These are phyloP conservation scores for Hypoxylon sp. DNA, from an alignment of 2,329 filamentous ascomycete species.

Conservation along the genomic window DNA sequence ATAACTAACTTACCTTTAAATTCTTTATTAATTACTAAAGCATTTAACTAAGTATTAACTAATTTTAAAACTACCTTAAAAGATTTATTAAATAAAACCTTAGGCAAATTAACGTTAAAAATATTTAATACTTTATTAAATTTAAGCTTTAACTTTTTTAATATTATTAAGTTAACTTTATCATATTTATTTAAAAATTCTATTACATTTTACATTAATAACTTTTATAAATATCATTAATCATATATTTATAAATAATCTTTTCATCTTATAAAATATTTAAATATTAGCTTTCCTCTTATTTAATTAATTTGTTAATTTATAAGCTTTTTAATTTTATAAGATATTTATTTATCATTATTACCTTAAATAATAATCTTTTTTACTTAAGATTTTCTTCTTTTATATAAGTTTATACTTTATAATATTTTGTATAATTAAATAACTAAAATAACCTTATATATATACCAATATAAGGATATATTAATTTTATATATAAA, in stretches of 20 bases:
- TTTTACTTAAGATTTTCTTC: no score
- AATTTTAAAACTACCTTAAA: no score
- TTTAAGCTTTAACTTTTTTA: no score
- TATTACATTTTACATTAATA: neutral
- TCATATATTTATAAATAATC: neutral
- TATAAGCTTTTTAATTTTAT: conserved; percentile 1
- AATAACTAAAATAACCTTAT: neutral
- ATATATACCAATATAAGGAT: neutral
- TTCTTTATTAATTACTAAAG: no score
- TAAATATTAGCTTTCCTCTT: neutral
- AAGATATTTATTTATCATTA: neutral
- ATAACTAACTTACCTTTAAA: no score
- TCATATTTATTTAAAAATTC: neutral
- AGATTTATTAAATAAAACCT: no score
- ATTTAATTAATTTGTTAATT: neutral
- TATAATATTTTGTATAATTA: neutral
- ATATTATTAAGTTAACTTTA: neutral
- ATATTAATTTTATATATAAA: neutral
- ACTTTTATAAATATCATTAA: neutral
- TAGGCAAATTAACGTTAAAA: no score
- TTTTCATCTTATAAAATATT: conserved; percentile 12
- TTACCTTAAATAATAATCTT: no score
- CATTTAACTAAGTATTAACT: no score
- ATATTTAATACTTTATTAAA: no score
- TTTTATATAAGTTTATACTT: no score